Evolutionary conservation across 768 basidiomycete genomes (phyloP).

Genomic region (Cubamyces sp.): DNA sequence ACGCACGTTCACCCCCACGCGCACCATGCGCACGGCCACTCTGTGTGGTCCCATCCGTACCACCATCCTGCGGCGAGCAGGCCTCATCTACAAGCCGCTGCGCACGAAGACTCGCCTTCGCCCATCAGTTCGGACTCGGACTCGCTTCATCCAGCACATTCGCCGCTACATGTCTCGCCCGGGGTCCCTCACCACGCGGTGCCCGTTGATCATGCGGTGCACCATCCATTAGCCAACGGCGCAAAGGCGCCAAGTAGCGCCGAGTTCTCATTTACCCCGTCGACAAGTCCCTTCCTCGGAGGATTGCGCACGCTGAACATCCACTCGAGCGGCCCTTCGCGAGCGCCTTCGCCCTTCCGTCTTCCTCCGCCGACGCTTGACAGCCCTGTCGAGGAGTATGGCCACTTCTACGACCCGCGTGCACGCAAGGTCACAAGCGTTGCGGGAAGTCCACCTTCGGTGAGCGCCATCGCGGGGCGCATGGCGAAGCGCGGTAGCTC

Average conservation of each 20-base stretch:
- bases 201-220: slow-evolving; percentile 26
- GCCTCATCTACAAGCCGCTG: slow-evolving; percentile 27
- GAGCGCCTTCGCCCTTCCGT: slow-evolving; percentile 72
- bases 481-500: slow-evolving; percentile 35
- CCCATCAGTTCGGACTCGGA: slow-evolving; percentile 72
- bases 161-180: slow-evolving; percentile 35
- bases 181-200: slow-evolving; percentile 32
- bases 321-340: slow-evolving; percentile 68
- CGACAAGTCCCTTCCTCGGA: slow-evolving; percentile 80
- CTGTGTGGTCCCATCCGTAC: slow-evolving; percentile 48
- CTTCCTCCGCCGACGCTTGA: slow-evolving; percentile 54
- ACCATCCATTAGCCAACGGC: slow-evolving; percentile 38
- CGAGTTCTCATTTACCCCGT: slow-evolving; percentile 61
- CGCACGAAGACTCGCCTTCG: slow-evolving; percentile 67
- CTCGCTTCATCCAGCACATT: slow-evolving; percentile 40
- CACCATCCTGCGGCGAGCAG: slow-evolving; percentile 40
- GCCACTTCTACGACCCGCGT: slow-evolving; percentile 26
- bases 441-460: slow-evolving; percentile 43
- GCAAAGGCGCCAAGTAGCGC: slow-evolving; percentile 37
- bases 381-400: slow-evolving; percentile 35
- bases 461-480: slow-evolving; percentile 26
- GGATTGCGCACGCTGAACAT: slow-evolving; percentile 77
- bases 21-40: slow-evolving; percentile 29
- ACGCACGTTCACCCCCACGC: slow-evolving; percentile 40
- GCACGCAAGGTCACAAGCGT: slow-evolving; percentile 35